Evolutionary conservation across 805 yeast species (phyloP).

Genomic region (Priceomyces fermenticarens): DNA sequence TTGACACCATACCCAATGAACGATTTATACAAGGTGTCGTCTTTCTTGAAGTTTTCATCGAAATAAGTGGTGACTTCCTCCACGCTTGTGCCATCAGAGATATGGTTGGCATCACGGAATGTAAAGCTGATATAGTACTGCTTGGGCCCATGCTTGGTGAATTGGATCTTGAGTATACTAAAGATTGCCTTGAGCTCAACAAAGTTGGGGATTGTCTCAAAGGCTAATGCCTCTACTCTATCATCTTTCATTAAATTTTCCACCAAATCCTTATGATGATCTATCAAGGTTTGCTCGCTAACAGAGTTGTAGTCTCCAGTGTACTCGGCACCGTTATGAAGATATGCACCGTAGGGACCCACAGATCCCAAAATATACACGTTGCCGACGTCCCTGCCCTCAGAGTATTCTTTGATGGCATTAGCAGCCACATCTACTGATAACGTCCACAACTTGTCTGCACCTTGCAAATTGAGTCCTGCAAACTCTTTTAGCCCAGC

Average conservation of each 20-base stretch:
- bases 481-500: conserved; percentile 30
- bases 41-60: conserved; percentile 6
- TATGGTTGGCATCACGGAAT: conserved; percentile 17
- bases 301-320: conserved; percentile 58
- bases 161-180: conserved; percentile 24
- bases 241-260: conserved; percentile 33
- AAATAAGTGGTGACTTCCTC: conserved; percentile 17
- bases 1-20: conserved; percentile 63
- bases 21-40: conserved; percentile 10
- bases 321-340: conserved; percentile 70
- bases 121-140: conserved; percentile 47
- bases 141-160: conserved; percentile 16
- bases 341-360: conserved; percentile 76
- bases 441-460: conserved; percentile 17
- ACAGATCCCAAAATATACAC: conserved; percentile 55
- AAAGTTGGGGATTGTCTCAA: conserved; percentile 72
- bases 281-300: conserved; percentile 33
- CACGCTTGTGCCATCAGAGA: conserved; percentile 33
- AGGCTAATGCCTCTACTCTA: conserved; percentile 53
- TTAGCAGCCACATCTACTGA: conserved; percentile 21
- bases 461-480: conserved; percentile 13
- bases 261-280: conserved; percentile 49
- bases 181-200: conserved; percentile 53
- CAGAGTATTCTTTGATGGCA: conserved; percentile 11
- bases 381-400: conserved; percentile 1